Base-by-base conservation (phyloP, 2,329 filamentous ascomycete genomes). In the Cordyceps cateniannulata region DNA sequence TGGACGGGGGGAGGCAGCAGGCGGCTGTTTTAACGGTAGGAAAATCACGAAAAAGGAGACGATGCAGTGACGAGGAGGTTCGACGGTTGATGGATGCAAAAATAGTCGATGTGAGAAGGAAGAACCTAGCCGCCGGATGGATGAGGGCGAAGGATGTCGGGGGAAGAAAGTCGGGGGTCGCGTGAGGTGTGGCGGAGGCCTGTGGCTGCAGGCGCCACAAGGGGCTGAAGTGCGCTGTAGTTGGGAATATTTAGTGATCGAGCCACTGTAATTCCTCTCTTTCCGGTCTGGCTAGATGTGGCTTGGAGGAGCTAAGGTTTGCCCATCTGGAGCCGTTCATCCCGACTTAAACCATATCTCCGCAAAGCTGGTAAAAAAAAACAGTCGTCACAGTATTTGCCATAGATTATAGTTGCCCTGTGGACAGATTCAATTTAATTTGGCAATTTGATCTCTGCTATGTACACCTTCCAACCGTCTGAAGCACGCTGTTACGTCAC, bases 111-210 rank as follows among this genome's bases (percentile, higher is more conserved):
- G n/a, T 32, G 18, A 25, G 22, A 48, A 22, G 44, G 29, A 25
- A 27, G 14, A 7, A 38, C n/a, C 2, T n/a, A 44, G 22, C 35
- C 20, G 25, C 12, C 53, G 12, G 53, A 24, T 18, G 38, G 44
- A 25, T 47, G 27, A 35, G 27, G 47, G 51, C 38, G 56, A 29
- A 14, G 32, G 32, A 58, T 59, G 47, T 45, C 48, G 10, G 27
- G 22, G 48, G 29, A 48, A 50, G 27, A 59, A 32, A 44, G 56
- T 51, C 47, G 35, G 45, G 29, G 35, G 56, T 59, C 56, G 56
- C 47, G 38, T 59, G 56, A 59, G 56, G 35, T 59, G 56, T 59
- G 56, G 56, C 47, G 47, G 47, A 44, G 45, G 44, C 38, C 29
- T 49, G 54, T 49, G 54, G 45, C 54, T 18, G 54, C 29, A 40